Evolutionary conservation across 371 early-diverging fungal species (phyloP), one percentile per base, ranked within the genome.

Genomic region (Cokeromyces recurvatus): DNA sequence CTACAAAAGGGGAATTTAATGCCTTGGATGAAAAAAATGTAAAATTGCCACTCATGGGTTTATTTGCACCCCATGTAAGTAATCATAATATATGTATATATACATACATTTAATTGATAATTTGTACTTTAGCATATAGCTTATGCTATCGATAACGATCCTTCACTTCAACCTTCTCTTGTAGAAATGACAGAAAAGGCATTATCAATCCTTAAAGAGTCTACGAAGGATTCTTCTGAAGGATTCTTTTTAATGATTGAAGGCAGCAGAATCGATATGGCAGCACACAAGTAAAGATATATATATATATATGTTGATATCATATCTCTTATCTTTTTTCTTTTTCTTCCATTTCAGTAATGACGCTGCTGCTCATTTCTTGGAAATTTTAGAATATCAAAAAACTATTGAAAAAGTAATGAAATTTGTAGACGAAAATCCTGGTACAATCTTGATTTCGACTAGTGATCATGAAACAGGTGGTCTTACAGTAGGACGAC

Each of bases 221-320:
- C 81, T 0, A 50, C 46, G 4, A 40, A 56, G n/a, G 9, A 29
- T n/a, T 22, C 46, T 17, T 40, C 35, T 16, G 23, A 32, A 0
- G 94, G 95, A 0, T 97, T 96, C 66, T 94, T 97, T 53, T 49
- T 97, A 41, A 90, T 97, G 94, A 81, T 97, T 49, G 97, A 96
- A 68, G 96, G 97, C 1, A 87, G 89, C 46, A 73, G 92, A 8
- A 97, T 97, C 42, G 89, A 87, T 51, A 85, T 87, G 87, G 87
- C 85, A 12, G 87, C 79, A 16, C 89, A 89, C 51, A 64, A 53
- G 79, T 82, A 71, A 51, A 69, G 56, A 16, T 2, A n/a, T n/a
- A n/a, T n/a, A n/a, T n/a, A n/a, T n/a, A n/a, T n/a, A 63, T 68
- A n/a, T n/a, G n/a, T n/a, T n/a, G n/a, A n/a, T n/a, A n/a, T n/a